Evolutionary conservation across 2,329 filamentous ascomycete species (phyloP), one percentile per base, ranked within the genome.

Genomic region (Ustilaginoidea virens): DNA sequence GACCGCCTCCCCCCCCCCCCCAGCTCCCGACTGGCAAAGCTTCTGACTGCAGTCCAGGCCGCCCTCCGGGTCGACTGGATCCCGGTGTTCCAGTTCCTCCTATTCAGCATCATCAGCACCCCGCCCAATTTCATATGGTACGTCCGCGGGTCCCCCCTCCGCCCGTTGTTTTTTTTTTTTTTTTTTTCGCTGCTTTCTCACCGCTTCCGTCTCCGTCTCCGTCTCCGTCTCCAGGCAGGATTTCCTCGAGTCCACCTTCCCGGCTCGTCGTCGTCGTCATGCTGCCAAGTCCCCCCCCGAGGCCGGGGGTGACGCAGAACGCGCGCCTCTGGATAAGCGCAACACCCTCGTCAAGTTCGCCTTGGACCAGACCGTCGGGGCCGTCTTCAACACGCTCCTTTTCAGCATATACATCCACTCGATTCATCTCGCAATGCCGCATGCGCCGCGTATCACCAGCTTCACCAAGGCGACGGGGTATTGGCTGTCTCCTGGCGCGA

Each of bases 51-150:
- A 18, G 5, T 21, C 2, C 11, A 34, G 33, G 24, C 19, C 9
- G 10, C 33, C 3, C 11, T 25, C 4, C 23, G 32, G 19, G 58
- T 92, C 41, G 69, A 85, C 52, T 64, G 66, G 53, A 54, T 66
- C 5, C 71, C 78, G 4, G 62, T 92, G 24, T 56, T 85, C 40
- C 80, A 85, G 47, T 93, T 92, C 52, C 56, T 80, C 29, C 45
- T 82, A 30, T 92, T 77, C 58, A 69, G 75, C 38, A 46, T 80
- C 19, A 47, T 92, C 34, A 76, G 66, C 51, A 78, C 75, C 23
- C 83, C 85, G 3, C 80, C 80, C 25, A 94, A 94, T 54, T 81
- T 83, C 46, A 48, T 81, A 42, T 93, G 83, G 85, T 73, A 50
- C 41, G 56, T 51, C n/a, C 23, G 27, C 27, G 22, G 23, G 15